Base-by-base conservation (phyloP, 2,329 filamentous ascomycete species). In the Lachnellula subtilissima region DNA sequence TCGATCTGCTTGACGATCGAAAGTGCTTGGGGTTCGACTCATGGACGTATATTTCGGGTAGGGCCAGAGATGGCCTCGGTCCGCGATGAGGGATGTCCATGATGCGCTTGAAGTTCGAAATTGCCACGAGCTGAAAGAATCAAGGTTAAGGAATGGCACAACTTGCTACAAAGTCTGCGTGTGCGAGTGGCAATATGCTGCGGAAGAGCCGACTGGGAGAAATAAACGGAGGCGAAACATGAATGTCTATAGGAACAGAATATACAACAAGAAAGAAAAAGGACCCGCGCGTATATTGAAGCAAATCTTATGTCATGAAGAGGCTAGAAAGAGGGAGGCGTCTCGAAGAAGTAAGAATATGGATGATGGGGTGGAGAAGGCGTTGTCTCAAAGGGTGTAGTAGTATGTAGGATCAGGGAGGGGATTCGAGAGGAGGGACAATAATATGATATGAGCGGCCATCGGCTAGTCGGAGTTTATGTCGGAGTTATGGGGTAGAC, bases 31-130 rank as follows among this genome's bases (percentile, higher is more conserved):
- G 63, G 48, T 69, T 72, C 52, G 70, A 71, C 56, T 75, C 72
- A 64, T 74, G 69, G 52, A 75, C 70, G 59, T 69, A 70, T 59
- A 76, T 76, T 57, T 74, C 71, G 49, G 75, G 74, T 54, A 74
- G 66, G 49, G 54, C 57, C 35, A 57, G 42, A 23, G 45, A 45
- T 12, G 62, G 57, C 55, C 63, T 60, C 35, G 56, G 50, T 28
- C 58, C 59, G 39, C 65, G 61, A 65, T 70, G 71, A 56, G 73
- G 71, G 50, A 74, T 74, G 61, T 77, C 74, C 76, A 78, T 78
- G 51, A 53, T 55, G 59, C 50, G 55, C 42, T 25, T 14, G 25
- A 28, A n/a, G 45, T 36, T 54, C 50, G 46, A 53, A 46, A 52
- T 61, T 61, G 65, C 62, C 64, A 65, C 65, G 48, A 62, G 63